Percentiles rank a stretch among this genome's conserved stretches.
phyloP scores from a whole-genome alignment of 2,329 filamentous ascomycete genomes.

The Colletotrichum tamarilloi region DNA sequence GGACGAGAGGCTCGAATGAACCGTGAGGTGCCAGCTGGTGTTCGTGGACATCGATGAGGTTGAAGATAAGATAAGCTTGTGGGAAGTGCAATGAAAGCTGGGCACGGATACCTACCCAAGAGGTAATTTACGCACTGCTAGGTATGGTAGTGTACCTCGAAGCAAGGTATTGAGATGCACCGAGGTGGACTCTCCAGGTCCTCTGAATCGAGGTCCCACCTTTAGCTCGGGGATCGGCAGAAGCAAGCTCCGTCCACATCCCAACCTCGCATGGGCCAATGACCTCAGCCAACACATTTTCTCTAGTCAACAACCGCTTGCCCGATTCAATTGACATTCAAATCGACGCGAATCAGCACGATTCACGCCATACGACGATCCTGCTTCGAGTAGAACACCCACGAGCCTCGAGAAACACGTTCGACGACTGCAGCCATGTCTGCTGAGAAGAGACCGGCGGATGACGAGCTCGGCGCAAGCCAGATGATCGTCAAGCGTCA shows the following conservation, averaged over 20 bases:
- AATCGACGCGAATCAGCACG: neutral
- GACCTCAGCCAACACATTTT: conserved; percentile 15
- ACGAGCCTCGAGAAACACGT: neutral
- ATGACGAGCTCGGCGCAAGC: conserved; percentile 80
- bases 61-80: neutral
- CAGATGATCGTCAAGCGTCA: conserved; percentile 92
- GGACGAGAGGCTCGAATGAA: neutral
- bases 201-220: neutral
- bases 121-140: neutral
- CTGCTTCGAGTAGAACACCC: neutral
- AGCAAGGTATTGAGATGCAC: neutral
- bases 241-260: conserved; percentile 32
- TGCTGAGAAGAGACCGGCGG: conserved; percentile 91
- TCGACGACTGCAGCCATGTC: conserved; percentile 71
- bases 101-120: neutral
- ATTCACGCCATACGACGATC: neutral
- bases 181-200: neutral
- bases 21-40: neutral
- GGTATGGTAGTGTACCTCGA: neutral
- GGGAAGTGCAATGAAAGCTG: neutral
- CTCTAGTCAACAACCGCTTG: neutral
- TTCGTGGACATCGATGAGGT: neutral
- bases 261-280: neutral
- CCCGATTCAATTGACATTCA: neutral
- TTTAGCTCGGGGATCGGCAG: conserved; percentile 24